A percentile compares a stretch with the other conserved stretches of the same genome.
Conservation (phyloP, 2,329 filamentous ascomycete genomes). For the Ceratocystis eucalypticola region DNA sequence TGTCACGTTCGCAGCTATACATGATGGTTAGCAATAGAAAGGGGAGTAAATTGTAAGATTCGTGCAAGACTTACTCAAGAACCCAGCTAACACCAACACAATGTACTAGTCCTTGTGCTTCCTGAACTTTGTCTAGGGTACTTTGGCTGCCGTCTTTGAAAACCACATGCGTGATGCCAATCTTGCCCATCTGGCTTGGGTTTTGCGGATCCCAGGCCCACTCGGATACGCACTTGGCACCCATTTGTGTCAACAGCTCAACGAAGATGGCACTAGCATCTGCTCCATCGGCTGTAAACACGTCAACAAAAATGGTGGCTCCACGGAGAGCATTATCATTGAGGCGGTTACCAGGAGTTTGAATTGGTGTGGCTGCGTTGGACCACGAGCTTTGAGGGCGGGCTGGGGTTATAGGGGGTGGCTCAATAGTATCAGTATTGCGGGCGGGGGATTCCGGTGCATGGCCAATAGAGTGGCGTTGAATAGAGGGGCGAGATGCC, state of each 20-base stretch:
- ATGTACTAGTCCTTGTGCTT: conserved; percentile 59
- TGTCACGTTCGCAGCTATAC: conserved; percentile 57
- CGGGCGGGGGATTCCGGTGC: conserved; percentile 20
- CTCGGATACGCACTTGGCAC: conserved; percentile 60
- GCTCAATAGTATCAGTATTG: conserved; percentile 18
- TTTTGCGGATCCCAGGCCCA: conserved; percentile 48
- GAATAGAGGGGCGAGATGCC: conserved; percentile 17
- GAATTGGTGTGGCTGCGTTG: conserved; percentile 40
- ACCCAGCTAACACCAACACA: conserved; percentile 85
- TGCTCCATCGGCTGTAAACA: conserved; percentile 66
- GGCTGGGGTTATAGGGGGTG: conserved; percentile 22
- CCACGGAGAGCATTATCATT: conserved; percentile 44
- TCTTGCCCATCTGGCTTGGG: conserved; percentile 33
- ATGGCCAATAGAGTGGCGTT: conserved; percentile 14
- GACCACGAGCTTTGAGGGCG: conserved; percentile 42
- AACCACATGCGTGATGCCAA: conserved; percentile 76
- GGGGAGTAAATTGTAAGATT: not conserved
- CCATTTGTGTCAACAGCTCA: conserved; percentile 66
- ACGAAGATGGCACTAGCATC: conserved; percentile 72
- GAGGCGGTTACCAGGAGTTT: conserved; percentile 31
- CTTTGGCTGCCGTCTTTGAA: conserved; percentile 76
- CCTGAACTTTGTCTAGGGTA: conserved; percentile 67
- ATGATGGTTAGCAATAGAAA: conserved; percentile 20
- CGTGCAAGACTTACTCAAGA: conserved; percentile 52
- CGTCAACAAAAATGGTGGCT: conserved; percentile 69